Base-by-base conservation (phyloP, 2,329 filamentous ascomycete genomes). In the Exophiala sp. region DNA sequence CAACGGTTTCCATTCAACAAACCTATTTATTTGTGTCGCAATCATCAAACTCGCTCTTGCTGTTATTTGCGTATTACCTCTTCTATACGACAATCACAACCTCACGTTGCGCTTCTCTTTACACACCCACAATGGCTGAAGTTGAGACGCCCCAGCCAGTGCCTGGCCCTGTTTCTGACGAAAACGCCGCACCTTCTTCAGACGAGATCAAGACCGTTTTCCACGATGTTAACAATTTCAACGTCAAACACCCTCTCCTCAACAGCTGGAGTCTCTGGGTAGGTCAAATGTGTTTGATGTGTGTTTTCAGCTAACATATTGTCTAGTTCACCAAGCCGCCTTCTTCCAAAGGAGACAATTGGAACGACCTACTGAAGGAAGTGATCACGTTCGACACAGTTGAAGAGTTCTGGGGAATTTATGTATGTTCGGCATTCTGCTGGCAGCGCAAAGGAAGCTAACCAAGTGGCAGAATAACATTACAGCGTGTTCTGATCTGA, bases 181-280 rank as follows among this genome's bases (percentile, higher is more conserved):
- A 78, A 60, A 79, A 79, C 65, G 66, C 75, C 52, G 71, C 75
- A 50, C 73, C 75, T 54, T 70, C 70, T 53, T 69, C 74, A 47
- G 74, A 76, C 45, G 65, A 90, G 66, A 76, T 86, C 44, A 78
- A 95, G 64, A 98, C 93, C 40, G 91, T 98, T 62, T 98, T 98
- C 76, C 90, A 98, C 69, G 89, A 97, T 73, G 86, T 93, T 63
- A 86, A 96, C 60, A 96, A 98, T 78, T 98, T 98, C 81, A 98
- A 95, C 64, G 93, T 98, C 71, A 98, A 97, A 80, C 93, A 98
- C 70, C 91, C 90, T 60, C 80, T 98, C 55, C 90, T 95, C 80
- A 86, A 96, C 77, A 86, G 87, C 68, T 98, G 93, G 93, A 97
- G 93, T 52, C 78, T 98, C 49, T 98, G 94, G 94, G 98, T 97